Conservation (phyloP, 352 stramenopile genomes). For the Globisporangium ultimum region DNA sequence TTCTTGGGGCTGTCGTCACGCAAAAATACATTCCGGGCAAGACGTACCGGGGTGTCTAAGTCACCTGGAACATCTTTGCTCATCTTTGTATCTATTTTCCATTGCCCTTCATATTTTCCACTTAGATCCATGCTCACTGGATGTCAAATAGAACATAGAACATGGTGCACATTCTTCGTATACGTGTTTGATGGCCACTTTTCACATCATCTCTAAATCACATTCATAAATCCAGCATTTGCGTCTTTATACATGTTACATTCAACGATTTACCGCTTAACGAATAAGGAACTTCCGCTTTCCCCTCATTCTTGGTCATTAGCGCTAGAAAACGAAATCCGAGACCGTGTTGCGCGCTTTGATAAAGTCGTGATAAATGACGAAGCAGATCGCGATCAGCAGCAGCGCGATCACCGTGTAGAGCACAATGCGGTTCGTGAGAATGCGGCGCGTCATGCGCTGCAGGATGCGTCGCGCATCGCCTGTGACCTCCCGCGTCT, state of each 20-base stretch:
- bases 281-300: too few species aligned
- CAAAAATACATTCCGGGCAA: constrained; percentile 58
- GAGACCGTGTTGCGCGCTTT: constrained; percentile 14
- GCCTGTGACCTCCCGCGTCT: constrained; percentile 64
- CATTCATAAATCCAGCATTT: too few species aligned
- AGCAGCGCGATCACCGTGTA: constrained; percentile 76
- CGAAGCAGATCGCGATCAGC: constrained; percentile 60
- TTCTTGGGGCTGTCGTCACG: constrained; percentile 58
- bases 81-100: too few species aligned
- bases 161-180: too few species aligned
- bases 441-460: constrained; percentile 70
- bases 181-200: too few species aligned
- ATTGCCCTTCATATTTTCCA: too few species aligned
- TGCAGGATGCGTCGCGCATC: constrained; percentile 67
- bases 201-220: too few species aligned
- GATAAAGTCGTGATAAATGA: constrained; percentile 82
- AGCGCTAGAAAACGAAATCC: constrained; percentile 7
- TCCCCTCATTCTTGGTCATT: neutral
- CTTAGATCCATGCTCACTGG: too few species aligned
- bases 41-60: constrained; percentile 20
- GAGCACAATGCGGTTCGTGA: constrained; percentile 78
- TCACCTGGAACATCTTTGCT: neutral
- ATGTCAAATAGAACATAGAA: too few species aligned
- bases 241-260: too few species aligned
- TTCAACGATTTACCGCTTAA: too few species aligned